Percentiles rank a stretch among this genome's conserved stretches.
Evolutionary conservation across 2,329 filamentous ascomycete species (phyloP).

Genomic region (Xylariales sp.): DNA sequence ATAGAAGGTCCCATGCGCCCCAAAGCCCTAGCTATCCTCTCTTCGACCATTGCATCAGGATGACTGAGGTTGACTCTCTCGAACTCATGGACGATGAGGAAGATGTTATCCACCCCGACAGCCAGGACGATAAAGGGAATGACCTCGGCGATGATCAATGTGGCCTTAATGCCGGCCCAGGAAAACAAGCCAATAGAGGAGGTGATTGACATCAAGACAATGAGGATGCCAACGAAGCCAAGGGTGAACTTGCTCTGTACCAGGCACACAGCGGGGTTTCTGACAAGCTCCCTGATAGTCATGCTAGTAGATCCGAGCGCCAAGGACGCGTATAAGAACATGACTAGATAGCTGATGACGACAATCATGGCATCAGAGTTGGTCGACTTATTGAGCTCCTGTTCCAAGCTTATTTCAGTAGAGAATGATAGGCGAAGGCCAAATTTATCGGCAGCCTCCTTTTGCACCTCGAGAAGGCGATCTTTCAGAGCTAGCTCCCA

Average conservation of each 20-base stretch:
- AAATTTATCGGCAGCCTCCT: constrained; percentile 65
- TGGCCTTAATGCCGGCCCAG: constrained; percentile 86
- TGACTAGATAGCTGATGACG: constrained; percentile 93
- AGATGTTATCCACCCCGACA: constrained; percentile 98
- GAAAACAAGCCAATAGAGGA: constrained; percentile 95
- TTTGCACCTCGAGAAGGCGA: constrained; percentile 71
- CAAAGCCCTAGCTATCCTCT: constrained; percentile 81
- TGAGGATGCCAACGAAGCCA: constrained; percentile 89
- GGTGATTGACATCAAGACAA: constrained; percentile 95
- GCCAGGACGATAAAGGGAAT: constrained; percentile 96
- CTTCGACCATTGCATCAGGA: constrained; percentile 81
- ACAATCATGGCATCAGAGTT: constrained; percentile 98
- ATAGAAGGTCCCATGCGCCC: constrained; percentile 97
- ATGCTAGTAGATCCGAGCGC: constrained; percentile 86
- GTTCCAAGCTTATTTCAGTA: constrained; percentile 89
- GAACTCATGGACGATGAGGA: constrained; percentile 96
- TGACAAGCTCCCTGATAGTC: constrained; percentile 69
- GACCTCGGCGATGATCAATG: constrained; percentile 95
- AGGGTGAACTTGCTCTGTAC: constrained; percentile 97
- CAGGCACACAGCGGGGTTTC: constrained; percentile 77
- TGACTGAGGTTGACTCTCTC: constrained; percentile 91
- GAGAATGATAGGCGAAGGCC: constrained; percentile 89
- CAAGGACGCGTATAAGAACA: constrained; percentile 96
- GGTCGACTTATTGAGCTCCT: constrained; percentile 95
- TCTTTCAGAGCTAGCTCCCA: constrained; percentile 80